Evolutionary conservation across 208 protist species (phyloP).

Genomic region (Porcisia hertigi): DNA sequence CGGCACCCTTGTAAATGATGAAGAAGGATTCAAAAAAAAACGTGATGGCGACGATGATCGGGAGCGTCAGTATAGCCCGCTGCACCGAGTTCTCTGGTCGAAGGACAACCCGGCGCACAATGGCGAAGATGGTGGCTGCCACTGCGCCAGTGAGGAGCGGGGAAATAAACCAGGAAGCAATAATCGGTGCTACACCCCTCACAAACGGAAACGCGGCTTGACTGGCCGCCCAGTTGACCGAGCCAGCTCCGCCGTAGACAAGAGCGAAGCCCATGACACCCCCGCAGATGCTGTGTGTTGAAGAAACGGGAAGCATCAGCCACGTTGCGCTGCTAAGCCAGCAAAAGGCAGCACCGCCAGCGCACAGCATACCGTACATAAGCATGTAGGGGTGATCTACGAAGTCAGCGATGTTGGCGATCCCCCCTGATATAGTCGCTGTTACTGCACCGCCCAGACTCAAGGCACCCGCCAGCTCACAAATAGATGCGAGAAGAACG

Average conservation of each 20-base stretch:
- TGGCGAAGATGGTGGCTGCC: conserved; percentile 58
- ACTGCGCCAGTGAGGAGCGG: conserved; percentile 65
- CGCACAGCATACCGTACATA: conserved; percentile 87
- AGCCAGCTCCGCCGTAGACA: conserved; percentile 62
- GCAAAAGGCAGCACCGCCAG: conserved; percentile 59
- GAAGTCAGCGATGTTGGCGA: conserved; percentile 64
- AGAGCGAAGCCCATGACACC: conserved; percentile 82
- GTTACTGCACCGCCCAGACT: conserved; percentile 72
- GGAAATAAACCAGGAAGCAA: conserved; percentile 86
- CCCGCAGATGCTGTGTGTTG: conserved; percentile 82
- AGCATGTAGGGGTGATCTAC: conserved; percentile 66
- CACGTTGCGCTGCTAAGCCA: conserved; percentile 71
- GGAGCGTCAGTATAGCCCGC: conserved; percentile 58
- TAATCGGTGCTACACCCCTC: conserved; percentile 68
- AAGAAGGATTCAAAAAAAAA: conserved; percentile 87
- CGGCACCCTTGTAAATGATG: conserved; percentile 74
- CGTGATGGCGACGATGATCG: conserved; percentile 62
- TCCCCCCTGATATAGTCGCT: conserved; percentile 77
- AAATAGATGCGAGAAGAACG: conserved; percentile 79
- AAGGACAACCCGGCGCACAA: conserved; percentile 56
- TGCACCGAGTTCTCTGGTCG: conserved; percentile 51
- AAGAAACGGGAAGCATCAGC: conserved; percentile 72
- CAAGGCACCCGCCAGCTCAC: conserved; percentile 80
- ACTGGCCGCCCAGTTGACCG: conserved; percentile 61
- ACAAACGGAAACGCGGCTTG: conserved; percentile 71